Evolutionary conservation across 257 asterid genomes (phyloP).

Genomic region (Linaria vulgaris): DNA sequence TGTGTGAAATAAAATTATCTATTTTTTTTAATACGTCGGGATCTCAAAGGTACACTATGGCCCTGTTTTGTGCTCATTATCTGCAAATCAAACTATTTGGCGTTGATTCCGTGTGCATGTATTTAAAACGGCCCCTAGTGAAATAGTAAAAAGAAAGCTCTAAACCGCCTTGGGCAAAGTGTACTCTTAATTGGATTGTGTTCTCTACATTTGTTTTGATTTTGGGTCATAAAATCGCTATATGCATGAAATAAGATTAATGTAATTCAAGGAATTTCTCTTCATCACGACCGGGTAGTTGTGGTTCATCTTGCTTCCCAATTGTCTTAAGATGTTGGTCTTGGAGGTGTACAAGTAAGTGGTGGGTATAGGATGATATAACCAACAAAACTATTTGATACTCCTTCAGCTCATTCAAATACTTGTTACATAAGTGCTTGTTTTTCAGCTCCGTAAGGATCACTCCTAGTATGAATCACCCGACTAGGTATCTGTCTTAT

Average conservation of each 20-base stretch:
- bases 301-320: too few species aligned
- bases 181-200: background rate
- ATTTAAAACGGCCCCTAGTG: slow-evolving; percentile 8
- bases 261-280: background rate
- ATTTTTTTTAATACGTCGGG: too few species aligned
- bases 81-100: background rate
- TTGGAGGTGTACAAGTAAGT: too few species aligned
- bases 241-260: slow-evolving; percentile 7
- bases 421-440: background rate
- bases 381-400: background rate
- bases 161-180: slow-evolving; percentile 19
- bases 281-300: slow-evolving; percentile 13
- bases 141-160: slow-evolving; percentile 9
- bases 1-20: too few species aligned
- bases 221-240: background rate
- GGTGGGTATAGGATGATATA: too few species aligned
- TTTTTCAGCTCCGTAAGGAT: background rate
- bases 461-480: background rate
- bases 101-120: slow-evolving; percentile 2
- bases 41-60: slow-evolving; percentile 15
- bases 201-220: background rate
- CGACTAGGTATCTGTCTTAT: too few species aligned
- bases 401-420: background rate
- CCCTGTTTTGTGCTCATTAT: slow-evolving; percentile 18
- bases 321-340: too few species aligned